These are phyloP conservation scores for Diversispora eburnea DNA, from an alignment of 192 early-diverging fungal genomes.

Conservation along the genomic window DNA sequence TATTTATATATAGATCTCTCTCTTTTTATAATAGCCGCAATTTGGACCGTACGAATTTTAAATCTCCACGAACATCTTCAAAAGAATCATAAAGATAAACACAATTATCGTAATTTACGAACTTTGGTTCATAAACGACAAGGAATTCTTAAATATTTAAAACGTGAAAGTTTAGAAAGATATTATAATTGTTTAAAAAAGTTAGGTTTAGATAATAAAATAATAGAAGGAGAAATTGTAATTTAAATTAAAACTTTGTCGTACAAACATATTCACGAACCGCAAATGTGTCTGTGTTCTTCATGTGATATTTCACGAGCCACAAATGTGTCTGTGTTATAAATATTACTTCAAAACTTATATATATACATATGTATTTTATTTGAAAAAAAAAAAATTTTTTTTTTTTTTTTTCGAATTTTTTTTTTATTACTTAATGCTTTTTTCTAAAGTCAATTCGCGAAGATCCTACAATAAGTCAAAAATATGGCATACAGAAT, in stretches of 20 bases:
- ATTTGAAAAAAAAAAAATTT: too few species aligned
- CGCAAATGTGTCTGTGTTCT: too few species aligned
- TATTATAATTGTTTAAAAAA: conserved; percentile 67
- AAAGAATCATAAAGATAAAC: conserved; percentile 81
- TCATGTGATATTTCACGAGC: too few species aligned
- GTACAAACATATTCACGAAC: too few species aligned
- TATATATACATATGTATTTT: too few species aligned
- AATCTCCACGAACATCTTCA: conserved; percentile 79
- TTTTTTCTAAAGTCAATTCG: not conserved
- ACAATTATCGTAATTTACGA: conserved; percentile 81
- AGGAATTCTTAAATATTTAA: conserved; percentile 85
- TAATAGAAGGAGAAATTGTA: conserved; percentile 59
- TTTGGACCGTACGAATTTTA: conserved; percentile 86
- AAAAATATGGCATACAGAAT: conserved; percentile 40
- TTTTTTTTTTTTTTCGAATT: not conserved
- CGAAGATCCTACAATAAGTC: conserved; percentile 1
- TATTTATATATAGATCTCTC: not conserved
- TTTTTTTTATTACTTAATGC: conserved; percentile 6
- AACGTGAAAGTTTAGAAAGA: conserved; percentile 61
- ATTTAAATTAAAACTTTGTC: conserved; percentile 32
- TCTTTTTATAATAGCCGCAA: conserved; percentile 61
- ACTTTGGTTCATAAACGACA: conserved; percentile 77
- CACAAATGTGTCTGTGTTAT: too few species aligned
- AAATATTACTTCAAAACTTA: too few species aligned
- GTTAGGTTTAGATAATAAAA: conserved; percentile 67